A percentile compares a stretch with the other conserved stretches of the same genome.
Evolutionary conservation across 2,329 filamentous ascomycete species (phyloP).

Genomic region (Epicoccum sorghinum): DNA sequence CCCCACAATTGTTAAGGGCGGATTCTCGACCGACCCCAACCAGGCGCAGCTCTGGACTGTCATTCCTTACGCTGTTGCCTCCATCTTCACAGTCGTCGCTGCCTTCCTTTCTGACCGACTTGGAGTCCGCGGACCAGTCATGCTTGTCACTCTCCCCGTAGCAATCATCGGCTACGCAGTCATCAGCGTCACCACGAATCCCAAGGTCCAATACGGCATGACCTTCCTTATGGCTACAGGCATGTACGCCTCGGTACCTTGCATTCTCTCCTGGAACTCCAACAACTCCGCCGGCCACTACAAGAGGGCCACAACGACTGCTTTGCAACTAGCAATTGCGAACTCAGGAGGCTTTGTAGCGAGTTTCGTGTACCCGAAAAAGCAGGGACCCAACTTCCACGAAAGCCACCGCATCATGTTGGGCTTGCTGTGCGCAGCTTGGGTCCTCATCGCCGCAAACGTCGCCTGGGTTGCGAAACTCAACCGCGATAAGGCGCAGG

Average conservation of each 20-base stretch:
- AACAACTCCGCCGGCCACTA: constrained; percentile 74
- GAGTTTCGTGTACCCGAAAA: constrained; percentile 66
- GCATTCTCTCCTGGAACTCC: constrained; percentile 68
- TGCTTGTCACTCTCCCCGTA: constrained; percentile 67
- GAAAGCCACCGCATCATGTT: constrained; percentile 67
- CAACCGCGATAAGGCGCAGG: constrained; percentile 65
- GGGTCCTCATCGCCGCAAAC: constrained; percentile 68
- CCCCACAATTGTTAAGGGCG: constrained; percentile 68
- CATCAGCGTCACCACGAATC: constrained; percentile 61
- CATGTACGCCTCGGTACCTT: constrained; percentile 67
- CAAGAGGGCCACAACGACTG: constrained; percentile 71
- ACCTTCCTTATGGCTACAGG: constrained; percentile 71
- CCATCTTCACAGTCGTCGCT: constrained; percentile 57
- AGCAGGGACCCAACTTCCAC: constrained; percentile 63
- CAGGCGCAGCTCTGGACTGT: constrained; percentile 68
- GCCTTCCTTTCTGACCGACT: constrained; percentile 67
- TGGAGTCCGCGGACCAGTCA: constrained; percentile 64
- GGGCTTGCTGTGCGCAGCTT: constrained; percentile 65
- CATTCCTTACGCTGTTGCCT: constrained; percentile 67
- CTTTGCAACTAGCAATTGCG: constrained; percentile 68
- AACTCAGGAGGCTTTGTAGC: constrained; percentile 72
- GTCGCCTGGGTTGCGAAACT: constrained; percentile 68
- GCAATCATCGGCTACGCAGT: constrained; percentile 70
- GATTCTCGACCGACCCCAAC: constrained; percentile 61
- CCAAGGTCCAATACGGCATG: constrained; percentile 67